Conservation (phyloP, 2,329 filamentous ascomycete genomes). For the Microdochium paspali region DNA sequence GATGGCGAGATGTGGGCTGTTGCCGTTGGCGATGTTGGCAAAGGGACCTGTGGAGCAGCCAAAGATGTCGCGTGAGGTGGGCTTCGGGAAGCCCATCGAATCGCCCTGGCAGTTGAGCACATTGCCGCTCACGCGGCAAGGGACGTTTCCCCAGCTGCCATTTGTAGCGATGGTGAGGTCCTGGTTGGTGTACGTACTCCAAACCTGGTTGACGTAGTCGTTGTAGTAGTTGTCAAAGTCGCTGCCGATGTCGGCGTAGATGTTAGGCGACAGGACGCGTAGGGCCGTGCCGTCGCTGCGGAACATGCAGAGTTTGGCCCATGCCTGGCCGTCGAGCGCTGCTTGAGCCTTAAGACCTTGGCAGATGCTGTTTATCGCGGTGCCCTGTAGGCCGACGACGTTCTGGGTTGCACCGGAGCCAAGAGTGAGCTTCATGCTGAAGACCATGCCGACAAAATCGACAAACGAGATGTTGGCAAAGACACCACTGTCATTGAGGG, state of each 20-base stretch:
- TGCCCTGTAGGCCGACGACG: conserved; percentile 36
- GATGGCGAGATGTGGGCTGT: conserved; percentile 6
- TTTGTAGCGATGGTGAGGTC: conserved; percentile 48
- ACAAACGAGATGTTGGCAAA: conserved; percentile 15
- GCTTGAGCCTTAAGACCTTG: conserved; percentile 39
- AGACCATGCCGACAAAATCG: conserved; percentile 16
- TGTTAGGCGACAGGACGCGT: conserved; percentile 20
- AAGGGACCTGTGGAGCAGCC: conserved; percentile 30
- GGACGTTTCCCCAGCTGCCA: conserved; percentile 36
- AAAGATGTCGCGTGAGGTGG: conserved; percentile 32
- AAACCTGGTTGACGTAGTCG: conserved; percentile 17
- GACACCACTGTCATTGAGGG: conserved; percentile 5
- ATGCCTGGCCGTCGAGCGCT: conserved; percentile 36
- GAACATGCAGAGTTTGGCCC: conserved; percentile 34
- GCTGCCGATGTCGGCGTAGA: conserved; percentile 11
- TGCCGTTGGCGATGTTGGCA: conserved; percentile 6
- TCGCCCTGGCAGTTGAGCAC: conserved; percentile 9
- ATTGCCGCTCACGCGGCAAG: conserved; percentile 30
- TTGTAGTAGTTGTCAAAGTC: conserved; percentile 18
- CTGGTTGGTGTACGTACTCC: conserved; percentile 16
- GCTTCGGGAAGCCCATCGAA: conserved; percentile 7
- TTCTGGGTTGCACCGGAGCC: conserved; percentile 22
- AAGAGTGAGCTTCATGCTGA: conserved; percentile 25
- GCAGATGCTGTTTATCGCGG: conserved; percentile 42
- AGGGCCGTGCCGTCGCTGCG: conserved; percentile 10